These are phyloP conservation scores for Corylus avellana DNA, from an alignment of 306 rosid genomes.

Conservation along the genomic window DNA sequence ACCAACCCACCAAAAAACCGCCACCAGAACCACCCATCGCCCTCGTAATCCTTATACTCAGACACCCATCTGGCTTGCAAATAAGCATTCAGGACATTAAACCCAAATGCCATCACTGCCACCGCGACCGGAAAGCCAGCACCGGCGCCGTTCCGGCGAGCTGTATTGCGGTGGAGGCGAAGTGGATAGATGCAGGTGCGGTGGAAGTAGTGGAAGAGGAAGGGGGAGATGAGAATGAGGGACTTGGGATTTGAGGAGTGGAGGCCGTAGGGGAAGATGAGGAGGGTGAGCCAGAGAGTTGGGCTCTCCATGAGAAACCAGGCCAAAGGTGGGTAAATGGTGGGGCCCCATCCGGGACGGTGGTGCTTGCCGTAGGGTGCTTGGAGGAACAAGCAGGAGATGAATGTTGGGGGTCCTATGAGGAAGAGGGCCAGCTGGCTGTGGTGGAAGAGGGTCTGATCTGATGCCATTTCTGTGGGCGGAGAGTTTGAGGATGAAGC, in stretches of 20 bases:
- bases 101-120: slow-evolving; percentile 54
- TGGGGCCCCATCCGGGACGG: slow-evolving; percentile 82
- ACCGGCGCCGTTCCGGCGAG: background rate
- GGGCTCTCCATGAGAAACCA: slow-evolving; percentile 95
- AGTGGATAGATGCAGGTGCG: slow-evolving; percentile 70
- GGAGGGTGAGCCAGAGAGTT: slow-evolving; percentile 68
- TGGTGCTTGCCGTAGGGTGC: slow-evolving; percentile 87
- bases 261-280: slow-evolving; percentile 61
- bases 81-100: slow-evolving; percentile 61
- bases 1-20: slow-evolving; percentile 36
- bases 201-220: slow-evolving; percentile 68
- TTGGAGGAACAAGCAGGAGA: slow-evolving; percentile 64
- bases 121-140: slow-evolving; percentile 58
- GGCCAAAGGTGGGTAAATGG: slow-evolving; percentile 61
- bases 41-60: slow-evolving; percentile 45
- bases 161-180: slow-evolving; percentile 31
- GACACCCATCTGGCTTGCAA: slow-evolving; percentile 69
- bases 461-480: slow-evolving; percentile 27
- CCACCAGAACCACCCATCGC: slow-evolving; percentile 52
- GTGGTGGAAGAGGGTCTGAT: slow-evolving; percentile 39
- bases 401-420: slow-evolving; percentile 59
- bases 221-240: slow-evolving; percentile 53
- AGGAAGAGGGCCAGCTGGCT: slow-evolving; percentile 47
- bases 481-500: background rate
- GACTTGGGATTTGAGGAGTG: slow-evolving; percentile 57